These are phyloP conservation scores for Inga laurina DNA, from an alignment of 306 rosid species.

Conservation along the genomic window DNA sequence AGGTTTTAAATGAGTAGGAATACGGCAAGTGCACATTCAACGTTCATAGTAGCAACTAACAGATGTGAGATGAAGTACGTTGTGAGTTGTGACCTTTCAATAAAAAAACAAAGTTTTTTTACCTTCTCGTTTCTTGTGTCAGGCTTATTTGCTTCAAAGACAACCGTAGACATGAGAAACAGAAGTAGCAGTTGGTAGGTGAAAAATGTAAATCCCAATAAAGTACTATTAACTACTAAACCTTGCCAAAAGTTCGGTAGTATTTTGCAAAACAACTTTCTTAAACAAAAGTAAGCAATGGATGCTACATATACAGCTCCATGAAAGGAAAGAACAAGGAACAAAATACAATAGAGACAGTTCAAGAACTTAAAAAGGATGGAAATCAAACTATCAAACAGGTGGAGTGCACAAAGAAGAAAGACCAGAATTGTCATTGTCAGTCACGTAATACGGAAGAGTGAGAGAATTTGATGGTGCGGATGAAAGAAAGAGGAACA, in stretches of 20 bases:
- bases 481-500: background rate
- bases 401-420: conserved; percentile 26
- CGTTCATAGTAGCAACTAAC: background rate
- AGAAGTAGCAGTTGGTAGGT: background rate
- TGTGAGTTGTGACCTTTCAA: background rate
- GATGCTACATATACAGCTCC: background rate
- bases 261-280: background rate
- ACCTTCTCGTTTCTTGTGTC: background rate
- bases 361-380: background rate
- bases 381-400: conserved; percentile 38
- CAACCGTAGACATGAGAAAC: background rate
- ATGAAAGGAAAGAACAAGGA: background rate
- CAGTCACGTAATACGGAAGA: background rate
- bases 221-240: background rate
- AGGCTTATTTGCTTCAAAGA: background rate
- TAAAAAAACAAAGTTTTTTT: too few species aligned
- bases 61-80: background rate
- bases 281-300: background rate
- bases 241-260: background rate
- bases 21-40: background rate
- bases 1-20: background rate
- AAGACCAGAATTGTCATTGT: background rate
- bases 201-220: background rate
- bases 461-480: background rate
- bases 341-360: background rate